These are phyloP conservation scores for Ichthyophthirius multifiliis DNA, from an alignment of 169 alveolate species.

Conservation along the genomic window DNA sequence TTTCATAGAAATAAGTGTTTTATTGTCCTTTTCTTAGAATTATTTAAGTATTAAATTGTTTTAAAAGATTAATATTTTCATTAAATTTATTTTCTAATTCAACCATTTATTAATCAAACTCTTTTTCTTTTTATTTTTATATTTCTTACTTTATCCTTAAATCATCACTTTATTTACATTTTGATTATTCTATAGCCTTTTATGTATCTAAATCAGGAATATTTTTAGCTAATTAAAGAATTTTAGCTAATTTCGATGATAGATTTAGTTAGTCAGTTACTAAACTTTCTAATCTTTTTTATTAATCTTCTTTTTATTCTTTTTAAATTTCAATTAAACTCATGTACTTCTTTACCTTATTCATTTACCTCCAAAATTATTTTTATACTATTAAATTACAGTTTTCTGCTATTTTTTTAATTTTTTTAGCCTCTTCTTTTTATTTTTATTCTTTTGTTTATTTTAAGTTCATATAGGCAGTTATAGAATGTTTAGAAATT, in stretches of 20 bases:
- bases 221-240: not conserved
- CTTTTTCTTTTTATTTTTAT: not conserved
- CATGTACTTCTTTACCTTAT: not conserved
- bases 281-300: not conserved
- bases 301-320: not conserved
- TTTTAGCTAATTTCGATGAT: not conserved
- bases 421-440: constrained; percentile 14
- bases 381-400: not conserved
- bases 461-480: not conserved
- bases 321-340: not conserved
- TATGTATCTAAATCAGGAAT: not conserved
- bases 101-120: not conserved
- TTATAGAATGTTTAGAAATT: constrained; percentile 28
- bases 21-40: too few species aligned
- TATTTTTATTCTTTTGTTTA: constrained; percentile 4
- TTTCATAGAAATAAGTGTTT: too few species aligned
- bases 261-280: not conserved
- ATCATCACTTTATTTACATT: too few species aligned
- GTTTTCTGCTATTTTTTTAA: not conserved
- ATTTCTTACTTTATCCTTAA: not conserved
- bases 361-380: constrained; percentile 6
- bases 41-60: too few species aligned
- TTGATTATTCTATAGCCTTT: not conserved
- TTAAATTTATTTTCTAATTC: not conserved
- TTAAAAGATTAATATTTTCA: not conserved